These are phyloP conservation scores for Paramecium primaurelia DNA, from an alignment of 73 alveolate species.

Conservation along the genomic window DNA sequence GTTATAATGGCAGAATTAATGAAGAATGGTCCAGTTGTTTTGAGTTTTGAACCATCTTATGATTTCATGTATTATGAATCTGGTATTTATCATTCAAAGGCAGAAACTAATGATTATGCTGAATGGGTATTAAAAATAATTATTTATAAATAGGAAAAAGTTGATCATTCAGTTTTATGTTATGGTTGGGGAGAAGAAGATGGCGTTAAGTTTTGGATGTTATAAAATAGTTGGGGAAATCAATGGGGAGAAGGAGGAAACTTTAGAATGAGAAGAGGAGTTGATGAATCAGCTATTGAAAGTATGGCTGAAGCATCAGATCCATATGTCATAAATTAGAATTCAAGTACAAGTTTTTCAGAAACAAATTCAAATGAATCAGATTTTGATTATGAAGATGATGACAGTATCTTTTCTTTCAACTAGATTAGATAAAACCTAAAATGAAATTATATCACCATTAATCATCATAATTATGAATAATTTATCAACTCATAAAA, in stretches of 20 bases:
- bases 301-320: slow-evolving; percentile 64
- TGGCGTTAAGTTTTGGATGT: slow-evolving; percentile 51
- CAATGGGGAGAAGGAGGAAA: slow-evolving; percentile 61
- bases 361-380: neutral
- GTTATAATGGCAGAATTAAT: slow-evolving; percentile 45
- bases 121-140: slow-evolving; percentile 41
- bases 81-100: slow-evolving; percentile 61
- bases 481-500: neutral
- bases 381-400: slow-evolving; percentile 9
- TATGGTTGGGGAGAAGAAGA: slow-evolving; percentile 66
- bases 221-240: slow-evolving; percentile 57
- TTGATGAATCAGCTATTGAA: slow-evolving; percentile 63
- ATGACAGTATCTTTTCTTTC: slow-evolving; percentile 30
- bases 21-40: slow-evolving; percentile 54
- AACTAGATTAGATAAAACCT: neutral
- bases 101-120: slow-evolving; percentile 11
- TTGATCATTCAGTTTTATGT: slow-evolving; percentile 60
- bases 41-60: slow-evolving; percentile 58
- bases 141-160: slow-evolving; percentile 43
- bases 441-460: neutral
- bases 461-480: neutral
- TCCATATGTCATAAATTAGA: slow-evolving; percentile 27
- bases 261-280: slow-evolving; percentile 64
- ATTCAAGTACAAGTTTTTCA: neutral
- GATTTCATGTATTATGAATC: slow-evolving; percentile 62